A percentile compares a stretch with the other conserved stretches of the same genome.
phyloP scores from a whole-genome alignment of 2,329 filamentous ascomycete genomes.

The Balansia obtecta region DNA sequence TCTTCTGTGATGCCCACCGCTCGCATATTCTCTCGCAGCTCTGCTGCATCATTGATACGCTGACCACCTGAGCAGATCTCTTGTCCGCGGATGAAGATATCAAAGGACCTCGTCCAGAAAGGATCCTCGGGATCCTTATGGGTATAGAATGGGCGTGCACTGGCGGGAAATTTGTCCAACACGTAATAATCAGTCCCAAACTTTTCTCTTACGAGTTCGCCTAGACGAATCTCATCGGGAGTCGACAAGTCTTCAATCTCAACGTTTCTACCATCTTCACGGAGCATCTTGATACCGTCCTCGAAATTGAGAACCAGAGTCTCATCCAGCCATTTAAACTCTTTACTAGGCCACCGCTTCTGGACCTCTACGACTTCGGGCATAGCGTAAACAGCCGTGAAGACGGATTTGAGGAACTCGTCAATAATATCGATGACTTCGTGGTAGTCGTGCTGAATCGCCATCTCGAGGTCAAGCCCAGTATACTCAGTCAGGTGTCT shows the following conservation, averaged over 20 bases:
- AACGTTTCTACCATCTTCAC: constrained; percentile 68
- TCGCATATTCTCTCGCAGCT: constrained; percentile 68
- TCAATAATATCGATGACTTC: constrained; percentile 75
- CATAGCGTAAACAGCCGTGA: constrained; percentile 28
- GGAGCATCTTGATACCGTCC: constrained; percentile 70
- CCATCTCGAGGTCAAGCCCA: constrained; percentile 86
- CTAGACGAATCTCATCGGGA: constrained; percentile 74
- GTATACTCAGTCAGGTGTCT: constrained; percentile 92
- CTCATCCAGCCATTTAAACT: constrained; percentile 76
- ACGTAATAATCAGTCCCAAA: constrained; percentile 87
- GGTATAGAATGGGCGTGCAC: constrained; percentile 81
- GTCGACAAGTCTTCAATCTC: constrained; percentile 70
- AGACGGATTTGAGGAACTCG: constrained; percentile 65
- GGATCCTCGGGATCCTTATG: constrained; percentile 67
- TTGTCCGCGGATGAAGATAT: constrained; percentile 87
- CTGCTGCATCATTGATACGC: constrained; percentile 70
- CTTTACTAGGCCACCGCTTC: constrained; percentile 72
- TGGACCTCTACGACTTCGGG: constrained; percentile 70
- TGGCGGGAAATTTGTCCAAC: constrained; percentile 80
- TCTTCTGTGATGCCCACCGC: constrained; percentile 62
- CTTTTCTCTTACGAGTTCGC: constrained; percentile 73
- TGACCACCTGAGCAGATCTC: constrained; percentile 89
- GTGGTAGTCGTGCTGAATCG: constrained; percentile 78
- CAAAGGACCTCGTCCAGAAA: constrained; percentile 78
- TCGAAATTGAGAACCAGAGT: constrained; percentile 72